Evolutionary conservation across 768 basidiomycete genomes (phyloP), one percentile per base, ranked within the genome.

Genomic region (Agrocybe pediades): DNA sequence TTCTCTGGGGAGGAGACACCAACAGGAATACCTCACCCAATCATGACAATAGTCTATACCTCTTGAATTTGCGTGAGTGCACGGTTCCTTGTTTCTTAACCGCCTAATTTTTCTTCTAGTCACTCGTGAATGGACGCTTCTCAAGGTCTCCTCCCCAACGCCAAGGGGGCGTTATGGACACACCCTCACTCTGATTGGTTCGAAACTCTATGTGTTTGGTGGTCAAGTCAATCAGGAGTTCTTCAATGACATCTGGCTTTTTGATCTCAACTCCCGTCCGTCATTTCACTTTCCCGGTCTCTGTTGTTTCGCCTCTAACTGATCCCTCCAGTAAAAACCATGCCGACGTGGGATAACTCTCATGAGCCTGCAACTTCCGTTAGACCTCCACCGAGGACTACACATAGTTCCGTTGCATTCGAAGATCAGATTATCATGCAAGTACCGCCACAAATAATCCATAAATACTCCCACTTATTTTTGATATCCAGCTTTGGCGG

Each of bases 1-100:
- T 97, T 50, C 87, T 96, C 2, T 98, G 95, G 95, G 95, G 95
- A n/a, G 95, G 95, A n/a, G 95, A 98, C 66, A 96, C 95, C 2
- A 94, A 92, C 71, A 81, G 85, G 16, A 85, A 86, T 61, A 76
- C 76, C 11, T 73, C 75, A 9, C 92, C 92, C 54, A 83, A 82
- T 62, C 89, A 94, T 71, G 95, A 97, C 65, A 90, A 96, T 68
- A 88, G 85, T 0, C 75, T 97, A 40, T 98, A 97, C 76, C 77
- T 98, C 9, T 77, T 98, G 39, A 98, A 97, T 70, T 81, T 96
- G 19, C 26, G 45, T 46, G 15, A 36, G 40, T 16, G n/a, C n/a
- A n/a, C 9, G 3, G 17, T 9, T 20, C 26, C 39, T 25, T 5
- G 9, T 23, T 9, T 24, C 23, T 25, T 49, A 9, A 13, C 19